Base-by-base conservation (phyloP, 805 yeast species). In the Pichia occidentalis region DNA sequence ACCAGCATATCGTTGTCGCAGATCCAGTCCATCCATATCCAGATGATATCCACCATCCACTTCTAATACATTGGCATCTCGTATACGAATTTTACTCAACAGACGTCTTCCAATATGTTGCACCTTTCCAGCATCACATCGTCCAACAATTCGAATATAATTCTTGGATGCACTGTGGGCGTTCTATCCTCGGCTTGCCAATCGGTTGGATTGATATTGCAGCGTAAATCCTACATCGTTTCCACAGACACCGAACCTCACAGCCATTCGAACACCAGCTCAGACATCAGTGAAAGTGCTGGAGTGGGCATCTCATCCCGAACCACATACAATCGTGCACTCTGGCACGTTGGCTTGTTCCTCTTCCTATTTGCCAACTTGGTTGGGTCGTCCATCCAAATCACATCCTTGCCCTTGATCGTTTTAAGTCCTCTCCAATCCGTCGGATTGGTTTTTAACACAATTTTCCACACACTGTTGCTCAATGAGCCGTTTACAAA, bases 371-470 rank as follows among this genome's bases (percentile, higher is more conserved):
- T 73, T 4, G 77, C 95, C 27, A 87, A 86, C 49, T 61, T 87
- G 1, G 62, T 85, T 28, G 96, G 96, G 2, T 80, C 92, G 2
- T 66, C 82, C 14, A 80, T 86, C 20, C 96, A 87, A 60, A 76
- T 87, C 26, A 75, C 92, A 1, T 81, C 95, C 2, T 64, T 86
- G 29, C 96, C 96, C 1, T 63, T 87, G 43, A 80, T 85, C 30
- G 70, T 87, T 2, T 58, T 86, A 41, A 78, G 87, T 18, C 95
- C 95, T 0, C 61, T 86, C 38, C 95, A 86, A 55, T 85, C 94
- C 19, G 75, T 80, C 18, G 95, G 95, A 0, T 67, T 87, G n/a
- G 87, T 86, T 3, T 86, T 87, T 67, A 87, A 87, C 58, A 75
- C 92, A 0, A 57, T 84, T 2, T 73, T 85, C 51, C 84, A 92